phyloP scores from a whole-genome alignment of 495 filamentous ascomycete genomes.

The Aspergillus biplanus region DNA sequence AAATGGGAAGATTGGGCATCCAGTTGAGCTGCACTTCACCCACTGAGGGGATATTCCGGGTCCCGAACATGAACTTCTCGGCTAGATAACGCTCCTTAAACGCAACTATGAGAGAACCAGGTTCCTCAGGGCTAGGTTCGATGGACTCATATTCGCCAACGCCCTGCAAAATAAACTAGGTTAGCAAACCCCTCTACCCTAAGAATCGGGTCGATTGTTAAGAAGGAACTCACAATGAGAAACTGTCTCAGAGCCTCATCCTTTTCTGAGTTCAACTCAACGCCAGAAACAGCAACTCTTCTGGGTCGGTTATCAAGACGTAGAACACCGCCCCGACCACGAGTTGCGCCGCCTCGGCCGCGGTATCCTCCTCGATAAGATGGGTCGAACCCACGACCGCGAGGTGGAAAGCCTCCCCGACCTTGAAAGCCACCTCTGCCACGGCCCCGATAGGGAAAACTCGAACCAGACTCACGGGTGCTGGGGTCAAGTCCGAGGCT shows the following conservation, averaged over 20 bases:
- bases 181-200: not conserved
- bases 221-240: slow-evolving; percentile 69
- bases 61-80: slow-evolving; percentile 77
- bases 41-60: slow-evolving; percentile 70
- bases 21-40: slow-evolving; percentile 79
- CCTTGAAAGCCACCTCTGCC: slow-evolving; percentile 40
- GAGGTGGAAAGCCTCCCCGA: slow-evolving; percentile 39
- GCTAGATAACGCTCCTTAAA: slow-evolving; percentile 92
- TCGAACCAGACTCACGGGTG: slow-evolving; percentile 33
- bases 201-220: not conserved
- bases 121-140: slow-evolving; percentile 60
- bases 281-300: slow-evolving; percentile 70
- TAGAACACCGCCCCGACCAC: slow-evolving; percentile 64
- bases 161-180: slow-evolving; percentile 52
- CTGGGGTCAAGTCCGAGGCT: slow-evolving; percentile 72
- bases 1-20: slow-evolving; percentile 56
- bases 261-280: slow-evolving; percentile 68
- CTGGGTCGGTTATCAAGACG: slow-evolving; percentile 88
- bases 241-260: slow-evolving; percentile 87
- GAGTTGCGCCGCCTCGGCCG: slow-evolving; percentile 58
- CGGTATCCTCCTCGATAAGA: slow-evolving; percentile 54
- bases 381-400: slow-evolving; percentile 50
- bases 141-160: slow-evolving; percentile 83
- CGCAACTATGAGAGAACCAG: slow-evolving; percentile 65
- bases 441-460: slow-evolving; percentile 40